A percentile compares a stretch with the other conserved stretches of the same genome.
Evolutionary conservation across 1,284 basidiomycete species (phyloP).

Genomic region (Erythrobasidium hasegawianum): DNA sequence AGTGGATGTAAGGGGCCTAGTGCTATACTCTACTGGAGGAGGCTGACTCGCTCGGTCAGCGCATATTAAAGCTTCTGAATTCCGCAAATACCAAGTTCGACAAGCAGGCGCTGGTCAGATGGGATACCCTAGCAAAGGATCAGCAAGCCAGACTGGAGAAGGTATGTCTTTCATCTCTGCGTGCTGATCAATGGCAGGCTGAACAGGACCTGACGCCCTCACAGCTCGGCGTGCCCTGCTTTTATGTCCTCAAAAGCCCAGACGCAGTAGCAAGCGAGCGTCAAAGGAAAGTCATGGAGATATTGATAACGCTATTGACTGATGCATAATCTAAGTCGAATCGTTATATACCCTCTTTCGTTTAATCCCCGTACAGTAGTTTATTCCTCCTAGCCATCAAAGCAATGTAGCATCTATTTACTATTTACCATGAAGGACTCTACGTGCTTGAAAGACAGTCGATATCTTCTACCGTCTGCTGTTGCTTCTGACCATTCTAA

Average conservation of each 20-base stretch:
- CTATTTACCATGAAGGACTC: too few species aligned
- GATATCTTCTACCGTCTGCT: background rate
- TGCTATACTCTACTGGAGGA: background rate
- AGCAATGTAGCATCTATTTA: too few species aligned
- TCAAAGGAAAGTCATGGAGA: constrained; percentile 27
- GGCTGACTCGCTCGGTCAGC: background rate
- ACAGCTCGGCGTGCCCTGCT: constrained; percentile 31
- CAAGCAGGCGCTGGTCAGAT: constrained; percentile 15
- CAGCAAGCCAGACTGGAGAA: constrained; percentile 23
- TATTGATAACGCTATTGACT: background rate
- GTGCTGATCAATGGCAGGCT: background rate
- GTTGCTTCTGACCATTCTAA: background rate
- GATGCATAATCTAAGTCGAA: constrained; percentile 4
- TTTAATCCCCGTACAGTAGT: too few species aligned
- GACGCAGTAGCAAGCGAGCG: constrained; percentile 28
- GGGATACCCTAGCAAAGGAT: constrained; percentile 16
- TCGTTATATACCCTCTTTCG: too few species aligned
- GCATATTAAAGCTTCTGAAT: constrained; percentile 22
- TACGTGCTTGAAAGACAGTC: too few species aligned
- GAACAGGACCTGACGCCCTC: too few species aligned
- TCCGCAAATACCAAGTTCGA: constrained; percentile 18
- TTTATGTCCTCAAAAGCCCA: constrained; percentile 16
- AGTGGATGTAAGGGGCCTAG: constrained; percentile 1
- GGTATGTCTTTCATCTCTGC: background rate
- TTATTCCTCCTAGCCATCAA: too few species aligned